phyloP scores from a whole-genome alignment of 208 protist species.

The Trypanosoma lewisi region DNA sequence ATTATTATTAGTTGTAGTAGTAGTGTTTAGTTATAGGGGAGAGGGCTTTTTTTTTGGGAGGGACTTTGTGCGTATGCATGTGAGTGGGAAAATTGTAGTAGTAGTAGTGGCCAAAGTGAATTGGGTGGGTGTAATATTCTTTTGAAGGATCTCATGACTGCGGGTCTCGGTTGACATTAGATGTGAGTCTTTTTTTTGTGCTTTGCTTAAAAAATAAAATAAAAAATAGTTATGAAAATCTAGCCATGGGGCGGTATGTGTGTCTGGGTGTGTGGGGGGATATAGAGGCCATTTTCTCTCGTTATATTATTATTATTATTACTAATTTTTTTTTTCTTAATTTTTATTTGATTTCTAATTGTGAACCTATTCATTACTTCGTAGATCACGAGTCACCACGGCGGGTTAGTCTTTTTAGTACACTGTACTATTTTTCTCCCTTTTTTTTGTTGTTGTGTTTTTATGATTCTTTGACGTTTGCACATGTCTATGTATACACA shows the following conservation, averaged over 20 bases:
- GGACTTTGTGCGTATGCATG: constrained; percentile 12
- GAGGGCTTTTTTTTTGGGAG: too few relatives aligned
- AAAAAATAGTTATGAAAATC: too few relatives aligned
- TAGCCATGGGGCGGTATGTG: too few relatives aligned
- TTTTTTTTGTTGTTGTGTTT: not conserved
- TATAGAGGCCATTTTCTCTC: too few relatives aligned
- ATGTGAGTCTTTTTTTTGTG: not conserved
- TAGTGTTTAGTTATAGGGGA: too few relatives aligned
- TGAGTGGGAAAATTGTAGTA: constrained; percentile 5
- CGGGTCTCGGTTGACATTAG: not conserved
- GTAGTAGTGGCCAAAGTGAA: not conserved
- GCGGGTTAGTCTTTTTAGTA: not conserved
- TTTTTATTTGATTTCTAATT: too few relatives aligned
- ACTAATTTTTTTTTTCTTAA: too few relatives aligned
- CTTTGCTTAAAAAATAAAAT: too few relatives aligned
- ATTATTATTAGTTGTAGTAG: constrained; percentile 3
- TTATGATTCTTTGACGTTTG: constrained; percentile 1
- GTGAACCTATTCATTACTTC: too few relatives aligned
- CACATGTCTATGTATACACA: not conserved
- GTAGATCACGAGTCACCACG: too few relatives aligned
- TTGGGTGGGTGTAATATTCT: not conserved
- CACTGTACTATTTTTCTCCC: not conserved
- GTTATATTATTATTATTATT: too few relatives aligned
- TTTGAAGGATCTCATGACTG: not conserved
- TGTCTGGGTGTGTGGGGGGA: too few relatives aligned